phyloP scores from a whole-genome alignment of 257 asterid species.

The Euphrasia confusa region DNA sequence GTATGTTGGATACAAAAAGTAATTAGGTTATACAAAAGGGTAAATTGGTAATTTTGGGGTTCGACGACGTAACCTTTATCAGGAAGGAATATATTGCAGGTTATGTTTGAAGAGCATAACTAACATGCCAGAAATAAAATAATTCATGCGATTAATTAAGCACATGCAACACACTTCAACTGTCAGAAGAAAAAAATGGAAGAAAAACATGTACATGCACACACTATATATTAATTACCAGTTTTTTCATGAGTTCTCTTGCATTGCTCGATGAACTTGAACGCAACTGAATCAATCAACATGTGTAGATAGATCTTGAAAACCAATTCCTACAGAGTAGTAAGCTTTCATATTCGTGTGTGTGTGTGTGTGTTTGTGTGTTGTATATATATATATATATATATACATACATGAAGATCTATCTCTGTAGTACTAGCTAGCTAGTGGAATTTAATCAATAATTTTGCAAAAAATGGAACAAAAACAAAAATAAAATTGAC shows the following conservation, averaged over 20 bases:
- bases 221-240: slow-evolving; percentile 12
- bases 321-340: too few relatives aligned
- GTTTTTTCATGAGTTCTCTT: slow-evolving; percentile 1
- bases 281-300: background rate
- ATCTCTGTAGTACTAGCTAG: background rate
- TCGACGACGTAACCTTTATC: too few relatives aligned
- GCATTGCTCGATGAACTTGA: slow-evolving; percentile 1
- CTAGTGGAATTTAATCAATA: background rate
- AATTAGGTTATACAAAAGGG: background rate
- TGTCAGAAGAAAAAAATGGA: background rate
- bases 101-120: slow-evolving; percentile 14
- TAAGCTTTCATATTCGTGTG: background rate
- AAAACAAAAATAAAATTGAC: background rate
- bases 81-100: too few relatives aligned
- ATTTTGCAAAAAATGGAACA: background rate
- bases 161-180: background rate
- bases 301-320: too few relatives aligned
- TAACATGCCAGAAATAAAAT: background rate
- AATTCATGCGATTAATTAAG: background rate
- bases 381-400: too few relatives aligned
- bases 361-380: background rate
- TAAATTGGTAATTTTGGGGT: background rate
- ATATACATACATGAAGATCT: background rate
- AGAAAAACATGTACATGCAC: background rate
- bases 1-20: background rate